Base-by-base conservation (phyloP, 2,329 filamentous ascomycete species). In the Colletotrichum somersetense region DNA sequence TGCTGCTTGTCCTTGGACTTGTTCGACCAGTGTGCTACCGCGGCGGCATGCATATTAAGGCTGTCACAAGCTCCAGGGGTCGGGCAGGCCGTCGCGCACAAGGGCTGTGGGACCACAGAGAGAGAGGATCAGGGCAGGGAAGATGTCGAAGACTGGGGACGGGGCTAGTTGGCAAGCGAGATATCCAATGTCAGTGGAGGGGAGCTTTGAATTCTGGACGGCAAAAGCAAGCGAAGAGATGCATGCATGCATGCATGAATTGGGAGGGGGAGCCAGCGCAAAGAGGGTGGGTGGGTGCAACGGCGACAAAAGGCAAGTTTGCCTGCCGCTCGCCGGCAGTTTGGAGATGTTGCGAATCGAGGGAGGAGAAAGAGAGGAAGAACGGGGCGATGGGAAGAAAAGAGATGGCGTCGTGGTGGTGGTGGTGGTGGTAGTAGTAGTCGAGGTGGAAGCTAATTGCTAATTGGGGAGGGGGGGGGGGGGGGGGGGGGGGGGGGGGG, bases 91-190 rank as follows among this genome's bases (percentile, higher is more conserved):
- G 64, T 64, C 46, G 69, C 59, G 48, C 66, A 40, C 66, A 64
- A 55, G 66, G 69, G 53, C 66, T 69, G 69, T 72, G 69, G 69
- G 55, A 61, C 38, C 38, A 40, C 35, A 59, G 65, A 68, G 53
- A 26, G 26, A 42, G 69, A 72, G 66, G 66, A 72, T 72, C 66
- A 72, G 66, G 69, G 66, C 69, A 72, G 66, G 69, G 69, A 72
- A 72, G 69, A 69, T 72, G 69, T 61, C 69, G 69, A 69, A 69
- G 69, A 69, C 69, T 69, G 66, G 66, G 59, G 69, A 61, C 55
- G 35, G 61, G 69, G 69, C 69, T 69, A 69, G 69, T 64, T 69
- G 65, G 55, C 69, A 72, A 72, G 69, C 69, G 69, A 72, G 69
- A 72, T 72, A 69, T 64, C 66, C 66, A 72, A 72, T 72, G 69